Evolutionary conservation across 192 early-diverging fungal species (phyloP).

Genomic region (Rhizoclosmatium sp.): DNA sequence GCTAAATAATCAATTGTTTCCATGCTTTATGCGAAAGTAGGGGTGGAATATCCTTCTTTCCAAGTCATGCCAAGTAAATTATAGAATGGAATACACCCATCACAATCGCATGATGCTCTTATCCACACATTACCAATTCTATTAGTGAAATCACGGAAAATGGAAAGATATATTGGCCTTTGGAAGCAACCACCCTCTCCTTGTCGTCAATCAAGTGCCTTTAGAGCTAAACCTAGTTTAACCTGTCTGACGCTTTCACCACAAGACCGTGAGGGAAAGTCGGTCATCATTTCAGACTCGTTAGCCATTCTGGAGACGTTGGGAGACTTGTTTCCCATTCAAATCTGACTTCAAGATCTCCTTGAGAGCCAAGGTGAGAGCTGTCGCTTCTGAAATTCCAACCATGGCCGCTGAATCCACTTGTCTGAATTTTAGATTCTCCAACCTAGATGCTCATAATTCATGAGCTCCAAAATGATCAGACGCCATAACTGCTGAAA

Average conservation of each 20-base stretch:
- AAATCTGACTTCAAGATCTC: conserved; percentile 1
- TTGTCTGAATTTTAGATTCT: background rate
- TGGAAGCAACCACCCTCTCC: background rate
- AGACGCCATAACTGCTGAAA: background rate
- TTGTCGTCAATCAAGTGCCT: conserved; percentile 9
- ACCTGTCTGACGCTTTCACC: background rate
- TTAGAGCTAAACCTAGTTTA: background rate
- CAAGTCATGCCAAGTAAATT: too few species aligned
- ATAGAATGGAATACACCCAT: too few species aligned
- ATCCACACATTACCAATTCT: too few species aligned
- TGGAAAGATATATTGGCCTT: too few species aligned
- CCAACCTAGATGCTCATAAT: background rate
- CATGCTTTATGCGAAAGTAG: too few species aligned
- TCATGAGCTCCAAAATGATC: background rate
- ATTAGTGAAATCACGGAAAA: too few species aligned
- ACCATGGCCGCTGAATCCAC: background rate
- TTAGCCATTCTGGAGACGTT: conserved; percentile 27
- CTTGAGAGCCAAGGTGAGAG: background rate
- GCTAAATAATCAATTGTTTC: too few species aligned
- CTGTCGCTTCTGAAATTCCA: conserved; percentile 21
- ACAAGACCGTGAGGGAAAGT: background rate
- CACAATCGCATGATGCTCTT: too few species aligned
- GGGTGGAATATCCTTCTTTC: too few species aligned
- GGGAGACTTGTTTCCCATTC: conserved; percentile 4
- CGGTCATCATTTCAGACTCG: conserved; percentile 15